Percentiles rank a stretch among this genome's conserved stretches.
Evolutionary conservation across 2,329 filamentous ascomycete species (phyloP).

Genomic region (Pseudofabraea citricarpa): DNA sequence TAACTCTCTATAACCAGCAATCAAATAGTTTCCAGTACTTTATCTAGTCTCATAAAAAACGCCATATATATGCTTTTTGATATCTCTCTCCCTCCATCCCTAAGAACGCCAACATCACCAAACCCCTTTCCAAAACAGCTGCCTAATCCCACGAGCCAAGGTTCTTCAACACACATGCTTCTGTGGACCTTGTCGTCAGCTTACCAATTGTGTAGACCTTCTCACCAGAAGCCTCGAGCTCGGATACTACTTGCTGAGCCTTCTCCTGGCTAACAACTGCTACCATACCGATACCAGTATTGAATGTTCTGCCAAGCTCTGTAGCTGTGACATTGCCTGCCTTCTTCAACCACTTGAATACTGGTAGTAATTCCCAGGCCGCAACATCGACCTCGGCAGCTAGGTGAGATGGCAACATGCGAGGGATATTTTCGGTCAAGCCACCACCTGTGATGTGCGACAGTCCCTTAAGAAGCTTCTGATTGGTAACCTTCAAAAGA

Average conservation of each 20-base stretch:
- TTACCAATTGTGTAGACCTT: constrained; percentile 71
- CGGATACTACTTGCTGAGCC: constrained; percentile 52
- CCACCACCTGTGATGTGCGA: constrained; percentile 97
- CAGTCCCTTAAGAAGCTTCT: constrained; percentile 77
- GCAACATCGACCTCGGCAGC: constrained; percentile 76
- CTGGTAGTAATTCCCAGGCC: constrained; percentile 69
- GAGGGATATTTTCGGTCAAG: constrained; percentile 86
- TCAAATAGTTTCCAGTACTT: too few species aligned
- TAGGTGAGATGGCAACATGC: constrained; percentile 78
- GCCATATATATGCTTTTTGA: too few species aligned
- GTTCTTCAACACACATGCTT: constrained; percentile 56
- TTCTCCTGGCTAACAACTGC: constrained; percentile 67
- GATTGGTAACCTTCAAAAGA: constrained; percentile 60
- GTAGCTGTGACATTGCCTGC: constrained; percentile 63
- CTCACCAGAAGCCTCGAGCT: constrained; percentile 67
- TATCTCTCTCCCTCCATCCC: too few species aligned
- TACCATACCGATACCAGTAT: constrained; percentile 93
- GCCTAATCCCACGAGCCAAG: constrained; percentile 33
- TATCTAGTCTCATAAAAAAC: too few species aligned
- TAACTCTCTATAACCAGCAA: too few species aligned
- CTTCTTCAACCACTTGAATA: constrained; percentile 82
- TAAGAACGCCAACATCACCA: too few species aligned
- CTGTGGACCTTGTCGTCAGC: constrained; percentile 52
- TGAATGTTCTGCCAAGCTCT: constrained; percentile 93
- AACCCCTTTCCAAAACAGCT: too few species aligned